These are phyloP conservation scores for Beauveria scarabaeidicola DNA, from an alignment of 2,329 filamentous ascomycete genomes.

Conservation along the genomic window DNA sequence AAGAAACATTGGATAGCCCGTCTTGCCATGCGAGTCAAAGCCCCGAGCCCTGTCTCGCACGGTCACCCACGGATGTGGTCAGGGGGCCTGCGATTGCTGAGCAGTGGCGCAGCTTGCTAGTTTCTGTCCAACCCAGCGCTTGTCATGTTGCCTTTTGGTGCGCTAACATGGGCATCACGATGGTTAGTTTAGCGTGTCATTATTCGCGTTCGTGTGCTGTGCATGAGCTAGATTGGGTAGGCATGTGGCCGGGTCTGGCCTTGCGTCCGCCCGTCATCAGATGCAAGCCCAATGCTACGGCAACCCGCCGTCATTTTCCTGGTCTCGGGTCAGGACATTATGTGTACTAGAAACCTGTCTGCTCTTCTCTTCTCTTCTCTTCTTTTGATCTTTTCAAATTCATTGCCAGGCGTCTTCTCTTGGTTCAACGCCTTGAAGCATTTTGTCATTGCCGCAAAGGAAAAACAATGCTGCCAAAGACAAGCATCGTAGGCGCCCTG, in stretches of 20 bases:
- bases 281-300: background rate
- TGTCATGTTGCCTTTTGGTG: background rate
- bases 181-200: background rate
- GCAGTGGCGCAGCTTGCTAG: background rate
- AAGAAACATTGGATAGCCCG: too few relatives aligned
- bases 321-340: background rate
- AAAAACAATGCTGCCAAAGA: background rate
- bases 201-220: background rate
- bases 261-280: background rate
- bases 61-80: too few relatives aligned
- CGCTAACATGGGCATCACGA: background rate
- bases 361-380: background rate
- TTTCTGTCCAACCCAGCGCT: background rate
- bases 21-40: too few relatives aligned
- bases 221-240: background rate
- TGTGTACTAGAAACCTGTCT: background rate
- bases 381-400: background rate
- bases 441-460: background rate
- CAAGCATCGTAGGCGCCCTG: background rate
- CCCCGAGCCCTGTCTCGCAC: too few relatives aligned
- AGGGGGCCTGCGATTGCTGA: too few relatives aligned
- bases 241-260: constrained; percentile 1
- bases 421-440: background rate
- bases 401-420: background rate
- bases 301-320: background rate